Base-by-base conservation (phyloP, 2,329 filamentous ascomycete species). In the Colletotrichum falcatum region DNA sequence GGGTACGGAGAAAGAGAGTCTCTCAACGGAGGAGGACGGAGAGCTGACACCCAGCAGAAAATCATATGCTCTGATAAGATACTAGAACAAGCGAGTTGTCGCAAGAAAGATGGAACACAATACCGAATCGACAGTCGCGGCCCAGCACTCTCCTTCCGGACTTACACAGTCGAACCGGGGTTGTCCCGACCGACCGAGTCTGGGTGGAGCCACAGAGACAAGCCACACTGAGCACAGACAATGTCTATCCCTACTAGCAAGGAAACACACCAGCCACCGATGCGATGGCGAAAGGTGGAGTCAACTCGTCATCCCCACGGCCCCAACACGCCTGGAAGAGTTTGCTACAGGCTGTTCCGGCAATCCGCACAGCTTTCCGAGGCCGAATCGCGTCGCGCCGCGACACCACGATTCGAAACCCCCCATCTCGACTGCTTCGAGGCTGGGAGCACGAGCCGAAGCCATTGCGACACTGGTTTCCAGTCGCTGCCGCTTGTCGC, bases 281-380 rank as follows among this genome's bases (percentile, higher is more conserved):
- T 67, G 64, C 14, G n/a, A 56, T 63, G 53, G 51, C 53, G 35
- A 39, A n/a, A 33, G 55, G 68, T 68, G 68, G 68, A 71, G 68
- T 65, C 42, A 61, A n/a, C 23, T 67, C 64, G 42, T 68, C 68
- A 54, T 62, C 35, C 30, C 58, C 42, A 20, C 30, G 42, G 62
- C 55, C 62, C 63, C 44, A 42, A 62, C 51, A 67, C 67, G 53
- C 53, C 53, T 39, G 53, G 58, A 71, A 71, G 68, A 67, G 68
- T 73, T 72, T 73, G 70, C 72, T 48, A 73, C 72, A 73, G 72
- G 72, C 72, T 68, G 53, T 59, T 66, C 18, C 54, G 54, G 54
- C 70, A 71, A 73, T 73, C 72, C 72, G 55, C 72, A 73, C 72
- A 73, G 72, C 71, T 70, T 42, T 64, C 56, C 62, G 60, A 61